Base-by-base conservation (phyloP, 2,329 filamentous ascomycete species). In the Botrytis aclada region DNA sequence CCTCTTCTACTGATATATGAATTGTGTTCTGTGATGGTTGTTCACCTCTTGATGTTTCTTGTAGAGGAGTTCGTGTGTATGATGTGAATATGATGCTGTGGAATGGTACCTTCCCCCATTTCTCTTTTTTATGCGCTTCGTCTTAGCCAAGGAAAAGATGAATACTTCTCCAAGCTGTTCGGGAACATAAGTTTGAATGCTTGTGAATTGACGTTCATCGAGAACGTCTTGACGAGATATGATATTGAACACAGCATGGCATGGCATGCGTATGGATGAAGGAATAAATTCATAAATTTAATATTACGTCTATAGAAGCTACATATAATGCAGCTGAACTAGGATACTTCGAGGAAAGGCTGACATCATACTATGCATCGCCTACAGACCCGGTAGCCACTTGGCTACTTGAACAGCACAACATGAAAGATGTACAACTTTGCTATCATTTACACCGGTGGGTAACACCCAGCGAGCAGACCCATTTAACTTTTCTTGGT, bases 1-100 rank as follows among this genome's bases (percentile, higher is more conserved):
- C n/a, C n/a, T n/a, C n/a, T n/a, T n/a, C n/a, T n/a, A 43, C 45
- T 47, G 22, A 47, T 47, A 10, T 25, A 4, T 47, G 4, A 4
- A 47, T 16, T 14, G 12, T 51, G 0, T 51, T 51, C 2, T 51
- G 45, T 22, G 25, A n/a, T 14, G n/a, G 25, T 0, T 51, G 34
- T 6, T 34, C 34, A n/a, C 12, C 25, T n/a, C 2, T 54, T 54
- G 12, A n/a, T 54, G 2, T 16, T n/a, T n/a, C 16, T 16, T 61
- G 4, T 8, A 2, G 1, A 37, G 22, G 37, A 0, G 54, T 58
- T 37, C 0, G 0, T 14, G 16, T 6, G 22, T 18, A 7, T 54
- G 51, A 56, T 9, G 18, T 56, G n/a, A 8, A 29, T 29, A 56
- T 18, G 16, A 6, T 29, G n/a, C 14, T 29, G 51, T 29, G 16